Evolutionary conservation across 306 rosid genomes (phyloP).

Genomic region (Cucumis melo): DNA sequence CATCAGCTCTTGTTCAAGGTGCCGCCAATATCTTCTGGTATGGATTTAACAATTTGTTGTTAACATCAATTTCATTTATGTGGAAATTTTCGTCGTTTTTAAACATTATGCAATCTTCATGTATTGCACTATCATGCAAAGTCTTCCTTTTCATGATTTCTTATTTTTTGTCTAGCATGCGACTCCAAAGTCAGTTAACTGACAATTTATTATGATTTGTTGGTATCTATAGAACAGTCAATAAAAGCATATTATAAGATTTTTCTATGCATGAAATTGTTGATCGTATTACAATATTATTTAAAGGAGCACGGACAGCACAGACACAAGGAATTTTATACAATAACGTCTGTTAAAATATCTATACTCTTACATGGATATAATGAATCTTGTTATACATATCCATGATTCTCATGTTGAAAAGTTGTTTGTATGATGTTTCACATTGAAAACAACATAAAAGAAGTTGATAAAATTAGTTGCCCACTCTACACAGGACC

Average conservation of each 20-base stretch:
- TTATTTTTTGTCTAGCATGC: neutral
- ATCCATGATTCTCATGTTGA: neutral
- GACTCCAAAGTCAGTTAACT: neutral
- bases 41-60: slow-evolving; percentile 10
- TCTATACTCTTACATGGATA: neutral
- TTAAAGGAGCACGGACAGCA: neutral
- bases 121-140: neutral
- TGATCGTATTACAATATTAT: neutral
- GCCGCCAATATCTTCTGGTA: slow-evolving; percentile 95
- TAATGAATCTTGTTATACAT: neutral
- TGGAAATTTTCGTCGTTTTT: neutral
- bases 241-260: neutral
- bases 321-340: neutral
- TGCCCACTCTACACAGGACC: neutral
- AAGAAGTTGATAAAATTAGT: neutral
- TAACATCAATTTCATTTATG: neutral
- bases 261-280: neutral
- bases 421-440: neutral
- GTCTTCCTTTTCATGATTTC: neutral
- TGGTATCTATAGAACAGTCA: neutral
- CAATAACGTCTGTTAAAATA: neutral
- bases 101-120: neutral
- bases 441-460: neutral
- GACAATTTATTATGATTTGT: neutral
- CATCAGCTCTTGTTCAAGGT: slow-evolving; percentile 97